Conservation (phyloP, 1,139 yeast species). For the Blastobotrys arbuscula region DNA sequence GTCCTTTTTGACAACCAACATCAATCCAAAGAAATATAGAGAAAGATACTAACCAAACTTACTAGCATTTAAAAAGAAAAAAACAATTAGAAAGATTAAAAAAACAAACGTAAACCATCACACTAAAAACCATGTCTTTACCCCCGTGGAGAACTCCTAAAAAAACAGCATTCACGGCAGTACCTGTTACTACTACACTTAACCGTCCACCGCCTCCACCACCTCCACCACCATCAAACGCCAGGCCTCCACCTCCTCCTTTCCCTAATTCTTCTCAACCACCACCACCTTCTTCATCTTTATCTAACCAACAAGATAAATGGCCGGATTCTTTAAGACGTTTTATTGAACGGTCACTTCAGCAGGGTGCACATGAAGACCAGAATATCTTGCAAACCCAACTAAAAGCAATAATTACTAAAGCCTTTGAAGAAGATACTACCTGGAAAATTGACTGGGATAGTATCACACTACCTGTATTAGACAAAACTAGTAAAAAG, state of each 20-base stretch:
- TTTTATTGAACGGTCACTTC: slow-evolving; percentile 45
- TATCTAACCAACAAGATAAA: slow-evolving; percentile 10
- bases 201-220: slow-evolving; percentile 12
- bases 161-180: slow-evolving; percentile 3
- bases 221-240: neutral
- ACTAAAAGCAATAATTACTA: slow-evolving; percentile 44
- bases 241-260: slow-evolving; percentile 3
- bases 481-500: slow-evolving; percentile 27
- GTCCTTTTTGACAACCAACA: too few relatives aligned
- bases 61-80: neutral
- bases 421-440: slow-evolving; percentile 44
- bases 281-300: neutral
- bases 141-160: slow-evolving; percentile 28
- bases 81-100: neutral
- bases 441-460: slow-evolving; percentile 59
- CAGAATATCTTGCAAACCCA: slow-evolving; percentile 39
- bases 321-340: slow-evolving; percentile 48
- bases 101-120: neutral
- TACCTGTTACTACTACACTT: slow-evolving; percentile 17
- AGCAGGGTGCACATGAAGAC: slow-evolving; percentile 35
- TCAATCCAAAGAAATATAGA: too few relatives aligned
- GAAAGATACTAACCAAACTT: too few relatives aligned
- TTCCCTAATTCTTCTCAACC: neutral
- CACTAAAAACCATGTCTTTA: slow-evolving; percentile 19
- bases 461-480: slow-evolving; percentile 48